Evolutionary conservation across 352 stramenopile genomes (phyloP), one percentile per base, ranked within the genome.

Genomic region (Globisporangium apiculatum): DNA sequence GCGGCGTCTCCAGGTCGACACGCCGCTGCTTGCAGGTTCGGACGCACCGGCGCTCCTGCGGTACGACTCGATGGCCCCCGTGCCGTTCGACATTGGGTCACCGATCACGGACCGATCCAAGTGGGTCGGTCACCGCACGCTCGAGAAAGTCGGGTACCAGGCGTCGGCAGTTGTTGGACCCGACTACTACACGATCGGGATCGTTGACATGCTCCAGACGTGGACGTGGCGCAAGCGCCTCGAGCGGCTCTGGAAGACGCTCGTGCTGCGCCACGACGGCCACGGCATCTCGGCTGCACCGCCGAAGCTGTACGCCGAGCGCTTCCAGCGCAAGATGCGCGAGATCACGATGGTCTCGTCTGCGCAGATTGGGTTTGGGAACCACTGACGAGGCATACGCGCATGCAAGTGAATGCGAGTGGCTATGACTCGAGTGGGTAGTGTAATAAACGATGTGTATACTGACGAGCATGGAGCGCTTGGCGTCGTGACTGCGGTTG

Each of bases 181-280:
- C 0, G 83, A 94, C 55, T 90, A 87, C 52, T 96, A 96, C 60
- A 95, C 88, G 36, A 66, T 96, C 41, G 87, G 87, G 41, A 67
- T 96, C 31, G 85, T 96, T n/a, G 87, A 96, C 61, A 95, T 96
- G 63, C 67, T 96, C 35, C 87, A 96, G 64, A 91, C 82, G 31
- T 96, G 84, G 85, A 96, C 86, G 41, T 89, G 74, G 69, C 45
- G 68, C 10, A 96, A 96, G 62, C 75, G 79, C 0, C 51, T 94
- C 15, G 87, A 96, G 61, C 75, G 84, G 48, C 59, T 91, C 43
- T 94, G 86, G 77, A 96, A 96, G 66, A 88, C 85, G 31, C 66
- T 83, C 53, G 58, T 96, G 10, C 60, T 92, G 31, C 75, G 79
- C n/a, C 64, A 76, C 37, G 83, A 94, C 37, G 36, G 65, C 4